Evolutionary conservation across 1,139 yeast species (phyloP).

Genomic region (Diutina ranongensis): DNA sequence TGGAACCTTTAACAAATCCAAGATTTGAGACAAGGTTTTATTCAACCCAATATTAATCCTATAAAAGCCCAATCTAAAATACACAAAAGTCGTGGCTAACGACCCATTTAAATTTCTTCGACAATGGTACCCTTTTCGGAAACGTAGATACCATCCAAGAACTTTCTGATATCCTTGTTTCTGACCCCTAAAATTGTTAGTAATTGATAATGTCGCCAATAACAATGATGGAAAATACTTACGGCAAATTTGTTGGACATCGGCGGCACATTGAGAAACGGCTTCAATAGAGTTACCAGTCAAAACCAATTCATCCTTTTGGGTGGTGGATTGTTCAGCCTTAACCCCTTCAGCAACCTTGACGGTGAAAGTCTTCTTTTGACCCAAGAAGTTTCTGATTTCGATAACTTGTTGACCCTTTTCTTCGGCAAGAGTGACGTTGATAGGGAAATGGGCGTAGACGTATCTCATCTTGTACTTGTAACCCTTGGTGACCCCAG

Average conservation of each 20-base stretch:
- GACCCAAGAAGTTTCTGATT: constrained; percentile 99
- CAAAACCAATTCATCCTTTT: constrained; percentile 90
- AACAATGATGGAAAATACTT: neutral
- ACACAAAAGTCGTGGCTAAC: neutral
- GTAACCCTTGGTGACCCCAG: constrained; percentile 99
- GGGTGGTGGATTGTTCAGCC: constrained; percentile 67
- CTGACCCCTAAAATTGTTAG: constrained; percentile 40
- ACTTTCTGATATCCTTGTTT: constrained; percentile 99
- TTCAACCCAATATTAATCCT: constrained; percentile 19
- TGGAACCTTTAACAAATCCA: constrained; percentile 47
- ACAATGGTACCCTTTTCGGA: constrained; percentile 89
- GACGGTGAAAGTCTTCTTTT: constrained; percentile 87
- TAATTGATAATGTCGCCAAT: neutral
- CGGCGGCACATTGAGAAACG: constrained; percentile 98
- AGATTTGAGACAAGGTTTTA: constrained; percentile 25
- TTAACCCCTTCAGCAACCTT: constrained; percentile 82
- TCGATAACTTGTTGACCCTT: constrained; percentile 74
- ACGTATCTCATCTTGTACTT: constrained; percentile 99
- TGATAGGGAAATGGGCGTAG: constrained; percentile 99
- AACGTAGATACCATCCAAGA: constrained; percentile 99
- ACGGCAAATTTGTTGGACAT: constrained; percentile 95
- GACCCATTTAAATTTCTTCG: constrained; percentile 37
- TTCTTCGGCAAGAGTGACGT: constrained; percentile 76
- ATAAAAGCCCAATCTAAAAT: constrained; percentile 10
- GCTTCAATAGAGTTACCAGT: constrained; percentile 96